These are phyloP conservation scores for Saturnispora galanensis DNA, from an alignment of 805 yeast species.

Conservation along the genomic window DNA sequence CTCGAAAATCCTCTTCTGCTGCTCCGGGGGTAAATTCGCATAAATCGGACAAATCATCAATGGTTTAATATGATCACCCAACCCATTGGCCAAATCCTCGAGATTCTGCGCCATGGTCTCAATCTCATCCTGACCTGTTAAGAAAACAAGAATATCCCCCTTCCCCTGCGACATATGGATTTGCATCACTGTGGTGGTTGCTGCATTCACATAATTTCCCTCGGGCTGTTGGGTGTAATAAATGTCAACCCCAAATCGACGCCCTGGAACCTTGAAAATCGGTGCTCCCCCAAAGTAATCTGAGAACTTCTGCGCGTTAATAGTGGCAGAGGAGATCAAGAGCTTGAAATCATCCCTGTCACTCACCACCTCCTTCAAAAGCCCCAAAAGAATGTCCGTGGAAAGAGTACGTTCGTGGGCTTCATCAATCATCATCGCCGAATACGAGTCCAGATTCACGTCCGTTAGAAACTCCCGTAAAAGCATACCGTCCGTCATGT, in stretches of 20 bases:
- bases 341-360: slow-evolving; percentile 63
- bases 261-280: slow-evolving; percentile 80
- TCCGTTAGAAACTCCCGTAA: slow-evolving; percentile 75
- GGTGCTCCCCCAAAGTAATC: slow-evolving; percentile 77
- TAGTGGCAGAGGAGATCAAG: slow-evolving; percentile 87
- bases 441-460: slow-evolving; percentile 55
- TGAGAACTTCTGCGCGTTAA: slow-evolving; percentile 83
- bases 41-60: slow-evolving; percentile 78
- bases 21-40: slow-evolving; percentile 81
- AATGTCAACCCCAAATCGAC: slow-evolving; percentile 86
- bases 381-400: slow-evolving; percentile 76
- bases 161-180: slow-evolving; percentile 64
- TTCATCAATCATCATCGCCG: slow-evolving; percentile 89
- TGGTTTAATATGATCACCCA: slow-evolving; percentile 47
- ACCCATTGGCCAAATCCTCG: slow-evolving; percentile 49
- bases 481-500: slow-evolving; percentile 94
- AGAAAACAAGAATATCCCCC: slow-evolving; percentile 83
- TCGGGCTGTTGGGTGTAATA: slow-evolving; percentile 81
- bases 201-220: slow-evolving; percentile 83
- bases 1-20: slow-evolving; percentile 74
- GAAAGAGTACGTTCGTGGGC: slow-evolving; percentile 94
- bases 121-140: slow-evolving; percentile 96
- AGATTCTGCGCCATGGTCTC: slow-evolving; percentile 70
- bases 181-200: slow-evolving; percentile 77
- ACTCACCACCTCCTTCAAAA: slow-evolving; percentile 59